phyloP scores from a whole-genome alignment of 352 stramenopile species.

The Phytophthora hibernalis region DNA sequence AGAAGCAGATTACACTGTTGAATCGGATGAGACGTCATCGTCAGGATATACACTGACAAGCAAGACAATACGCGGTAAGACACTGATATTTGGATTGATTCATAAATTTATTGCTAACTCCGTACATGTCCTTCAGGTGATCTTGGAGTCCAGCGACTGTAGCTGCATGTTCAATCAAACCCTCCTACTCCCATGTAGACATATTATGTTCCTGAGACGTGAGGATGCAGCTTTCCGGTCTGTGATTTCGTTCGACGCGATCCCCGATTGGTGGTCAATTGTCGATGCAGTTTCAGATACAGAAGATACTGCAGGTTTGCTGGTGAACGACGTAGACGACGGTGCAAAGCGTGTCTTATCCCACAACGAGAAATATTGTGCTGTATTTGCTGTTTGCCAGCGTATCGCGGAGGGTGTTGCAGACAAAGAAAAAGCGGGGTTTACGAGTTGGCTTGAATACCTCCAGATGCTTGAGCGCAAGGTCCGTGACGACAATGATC shows the following conservation, averaged over 20 bases:
- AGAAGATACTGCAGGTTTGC: not conserved
- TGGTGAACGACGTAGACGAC: not conserved
- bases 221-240: not conserved
- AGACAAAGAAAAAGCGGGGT: too few relatives aligned
- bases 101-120: too few relatives aligned
- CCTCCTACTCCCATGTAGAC: too few relatives aligned
- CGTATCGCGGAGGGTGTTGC: slow-evolving; percentile 1
- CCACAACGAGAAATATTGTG: not conserved
- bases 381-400: not conserved
- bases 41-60: not conserved
- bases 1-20: slow-evolving; percentile 2
- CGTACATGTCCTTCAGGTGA: too few relatives aligned
- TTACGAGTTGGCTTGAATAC: too few relatives aligned
- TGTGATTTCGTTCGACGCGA: not conserved
- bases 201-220: too few relatives aligned
- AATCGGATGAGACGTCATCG: not conserved
- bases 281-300: not conserved
- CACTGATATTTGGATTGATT: too few relatives aligned
- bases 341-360: not conserved
- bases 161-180: too few relatives aligned
- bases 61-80: not conserved
- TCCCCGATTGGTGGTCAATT: not conserved
- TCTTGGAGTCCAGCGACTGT: too few relatives aligned
- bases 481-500: too few relatives aligned
- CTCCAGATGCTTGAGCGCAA: too few relatives aligned